Base-by-base conservation (phyloP, 305 asterid genomes). In the Fraxinus nigra region DNA sequence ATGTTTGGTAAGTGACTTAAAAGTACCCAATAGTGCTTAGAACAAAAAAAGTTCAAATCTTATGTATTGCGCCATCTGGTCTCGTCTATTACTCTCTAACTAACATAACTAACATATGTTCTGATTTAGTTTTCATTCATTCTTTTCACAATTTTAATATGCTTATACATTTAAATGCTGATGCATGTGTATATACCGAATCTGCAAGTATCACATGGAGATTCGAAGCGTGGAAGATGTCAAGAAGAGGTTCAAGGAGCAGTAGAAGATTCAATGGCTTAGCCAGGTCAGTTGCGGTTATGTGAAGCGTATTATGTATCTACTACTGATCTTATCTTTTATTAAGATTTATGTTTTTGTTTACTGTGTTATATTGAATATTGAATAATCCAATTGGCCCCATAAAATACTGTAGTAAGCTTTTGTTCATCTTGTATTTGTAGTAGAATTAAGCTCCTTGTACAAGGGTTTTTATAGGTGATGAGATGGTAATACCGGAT, bases 171-270 rank as follows among this genome's bases (percentile, higher is more conserved):
- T 75, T 37, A 33, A 79, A 6, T 40, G 79, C 76, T 61, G 26
- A 13, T 51, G 32, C 85, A 95, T 96, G 98, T 93, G 92, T 83
- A 92, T 93, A 79, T 93, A 89, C 83, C 92, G 97, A 30, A 84
- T 95, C 78, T 89, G 95, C 91, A 92, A 87, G 87, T 95, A 89
- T 67, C 75, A 87, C 84, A 87, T 81, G 87, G 97, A 95, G 83
- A 91, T 93, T 70, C 90, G 87, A 78, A 91, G 88, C 86, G 77
- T 89, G 91, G 98, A 93, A 88, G 97, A 90, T 85, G 86, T 82
- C 13, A 97, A 91, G 86, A 93, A 92, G 95, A 88, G 92, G 87
- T 85, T 86, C 92, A 93, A 93, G 85, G 93, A 91, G 30, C 88
- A 90, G 89, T 92, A 94, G 54, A 8, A 37, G 48, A 9, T 38